Evolutionary conservation across 129 eudicot species (phyloP), one percentile per base, ranked within the genome.

Genomic region (Deinandra increscens): DNA sequence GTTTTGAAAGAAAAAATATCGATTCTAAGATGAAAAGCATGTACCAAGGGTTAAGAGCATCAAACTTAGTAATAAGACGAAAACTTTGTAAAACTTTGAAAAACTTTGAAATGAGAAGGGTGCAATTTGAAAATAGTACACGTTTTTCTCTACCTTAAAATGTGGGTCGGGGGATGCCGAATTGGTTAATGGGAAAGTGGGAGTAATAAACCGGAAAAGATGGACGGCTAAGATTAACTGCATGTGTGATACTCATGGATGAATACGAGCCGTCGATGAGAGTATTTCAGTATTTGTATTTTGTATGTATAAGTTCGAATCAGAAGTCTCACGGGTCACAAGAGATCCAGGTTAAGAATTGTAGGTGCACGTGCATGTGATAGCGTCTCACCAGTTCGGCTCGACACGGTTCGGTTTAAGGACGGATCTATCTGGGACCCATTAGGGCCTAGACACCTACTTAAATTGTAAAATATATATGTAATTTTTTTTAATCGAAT

Each of bases 331-430:
- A 34, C 66, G 66, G 2, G 66, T 12, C 54, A 64, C 71, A 64
- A 20, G 54, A 38, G 68, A 19, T 72, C 61, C 77, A 60, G 46
- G 17, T 29, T 42, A 4, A 44, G 56, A 0, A 39, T n/a, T 70
- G 76, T 72, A 56, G 46, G 18, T 37, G 36, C 67, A 66, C 73
- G 73, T 75, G 69, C 69, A 67, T 75, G 73, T 67, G 62, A 75
- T 49, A 4, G 2, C 5, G 39, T 36, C 39, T 36, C 39, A 36
- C 7, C 4, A 7, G 7, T 36, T 6, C 39, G 6, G 6, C 5
- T 4, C 39, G 39, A 33, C 5, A 33, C 37, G 5, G 5, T 33
- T 33, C 2, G 5, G 37, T 33, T 33, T 33, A 33, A 2, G 5
- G n/a, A n/a, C n/a, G n/a, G n/a, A n/a, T n/a, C n/a, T n/a, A n/a